phyloP scores from a whole-genome alignment of 768 basidiomycete genomes.

The Leccinellum albellum region DNA sequence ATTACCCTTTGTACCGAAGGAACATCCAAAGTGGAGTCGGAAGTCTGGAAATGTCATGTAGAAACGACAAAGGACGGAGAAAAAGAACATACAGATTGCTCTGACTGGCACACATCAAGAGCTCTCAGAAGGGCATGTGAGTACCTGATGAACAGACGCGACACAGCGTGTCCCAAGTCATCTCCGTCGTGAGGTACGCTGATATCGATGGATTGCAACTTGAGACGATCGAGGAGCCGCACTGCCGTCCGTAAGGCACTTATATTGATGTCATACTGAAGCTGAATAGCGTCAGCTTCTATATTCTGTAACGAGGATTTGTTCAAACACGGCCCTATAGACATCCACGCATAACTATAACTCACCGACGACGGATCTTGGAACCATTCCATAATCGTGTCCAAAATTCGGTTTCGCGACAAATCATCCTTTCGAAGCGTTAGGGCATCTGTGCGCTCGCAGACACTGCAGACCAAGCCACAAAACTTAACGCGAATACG shows the following conservation, averaged over 20 bases:
- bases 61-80: background rate
- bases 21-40: conserved; percentile 49
- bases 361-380: conserved; percentile 50
- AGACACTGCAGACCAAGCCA: conserved; percentile 62
- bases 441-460: conserved; percentile 57
- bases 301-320: conserved; percentile 25
- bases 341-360: conserved; percentile 23
- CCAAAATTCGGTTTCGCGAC: conserved; percentile 67
- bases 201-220: conserved; percentile 56
- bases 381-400: conserved; percentile 80
- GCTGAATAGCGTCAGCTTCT: conserved; percentile 35
- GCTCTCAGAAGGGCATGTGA: conserved; percentile 61
- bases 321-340: conserved; percentile 1
- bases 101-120: conserved; percentile 50
- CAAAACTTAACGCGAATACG: conserved; percentile 78
- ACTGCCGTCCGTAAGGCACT: conserved; percentile 72
- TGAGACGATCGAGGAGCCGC: conserved; percentile 70
- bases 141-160: conserved; percentile 78
- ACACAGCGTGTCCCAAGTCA: conserved; percentile 65
- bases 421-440: conserved; percentile 63
- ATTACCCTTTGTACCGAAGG: conserved; percentile 47
- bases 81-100: conserved; percentile 37
- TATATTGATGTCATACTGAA: conserved; percentile 67
- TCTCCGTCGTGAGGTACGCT: conserved; percentile 51
- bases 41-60: conserved; percentile 31